A percentile compares a stretch with the other conserved stretches of the same genome.
These are phyloP conservation scores for Leccinum insolens DNA, from an alignment of 1,284 basidiomycete genomes.

Conservation along the genomic window DNA sequence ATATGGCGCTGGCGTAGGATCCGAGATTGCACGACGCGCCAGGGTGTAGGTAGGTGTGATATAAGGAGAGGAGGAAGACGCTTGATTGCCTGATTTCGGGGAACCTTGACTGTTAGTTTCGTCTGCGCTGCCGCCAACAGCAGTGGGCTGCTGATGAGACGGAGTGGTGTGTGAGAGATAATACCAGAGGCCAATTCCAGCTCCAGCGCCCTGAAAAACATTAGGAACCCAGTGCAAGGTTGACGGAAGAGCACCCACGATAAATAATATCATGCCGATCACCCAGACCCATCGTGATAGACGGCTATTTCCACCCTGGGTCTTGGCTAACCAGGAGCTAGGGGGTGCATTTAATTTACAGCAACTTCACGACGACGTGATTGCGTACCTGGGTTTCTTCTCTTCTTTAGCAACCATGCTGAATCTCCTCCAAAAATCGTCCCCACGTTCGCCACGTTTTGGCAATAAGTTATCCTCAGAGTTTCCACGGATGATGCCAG, in stretches of 20 bases:
- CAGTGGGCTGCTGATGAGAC: constrained; percentile 53
- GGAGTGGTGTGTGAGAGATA: constrained; percentile 56
- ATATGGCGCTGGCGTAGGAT: constrained; percentile 18
- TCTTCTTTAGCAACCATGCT: constrained; percentile 80
- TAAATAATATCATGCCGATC: constrained; percentile 58
- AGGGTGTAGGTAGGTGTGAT: constrained; percentile 53
- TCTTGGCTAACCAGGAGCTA: constrained; percentile 71
- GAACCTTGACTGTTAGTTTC: constrained; percentile 36
- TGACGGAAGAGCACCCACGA: constrained; percentile 40
- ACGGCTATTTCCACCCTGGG: constrained; percentile 50
- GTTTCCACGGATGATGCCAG: constrained; percentile 63
- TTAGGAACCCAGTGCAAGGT: constrained; percentile 1
- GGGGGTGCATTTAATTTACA: constrained; percentile 6
- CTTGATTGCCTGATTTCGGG: constrained; percentile 7
- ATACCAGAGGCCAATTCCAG: constrained; percentile 60
- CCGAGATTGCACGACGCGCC: constrained; percentile 30
- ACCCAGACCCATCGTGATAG: constrained; percentile 73
- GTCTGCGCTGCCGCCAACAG: constrained; percentile 68
- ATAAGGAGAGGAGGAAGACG: constrained; percentile 26
- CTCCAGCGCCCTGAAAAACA: constrained; percentile 47
- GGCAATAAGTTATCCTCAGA: constrained; percentile 69
- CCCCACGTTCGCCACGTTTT: constrained; percentile 66
- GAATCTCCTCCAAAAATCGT: constrained; percentile 85
- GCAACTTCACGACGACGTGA: neutral
- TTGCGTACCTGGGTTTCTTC: constrained; percentile 55